Conservation (phyloP, 371 early-diverging fungal species). For the Hamiltosporidium magnivora region DNA sequence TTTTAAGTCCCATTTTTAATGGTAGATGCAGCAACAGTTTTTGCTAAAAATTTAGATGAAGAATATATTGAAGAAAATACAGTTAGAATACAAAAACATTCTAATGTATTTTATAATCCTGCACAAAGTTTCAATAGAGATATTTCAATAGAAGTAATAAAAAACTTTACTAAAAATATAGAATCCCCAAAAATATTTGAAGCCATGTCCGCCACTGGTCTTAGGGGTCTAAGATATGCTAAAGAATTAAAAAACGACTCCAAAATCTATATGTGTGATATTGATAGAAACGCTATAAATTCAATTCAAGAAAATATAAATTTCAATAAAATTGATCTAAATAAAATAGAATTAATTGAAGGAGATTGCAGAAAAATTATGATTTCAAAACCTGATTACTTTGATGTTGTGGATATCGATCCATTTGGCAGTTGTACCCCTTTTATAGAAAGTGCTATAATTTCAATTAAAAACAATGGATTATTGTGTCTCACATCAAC, state of each 20-base stretch:
- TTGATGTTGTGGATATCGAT: constrained; percentile 63
- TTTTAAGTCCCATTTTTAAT: no score
- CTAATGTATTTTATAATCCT: constrained; percentile 91
- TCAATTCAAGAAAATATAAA: constrained; percentile 73
- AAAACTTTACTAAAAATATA: constrained; percentile 32
- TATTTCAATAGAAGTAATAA: constrained; percentile 58
- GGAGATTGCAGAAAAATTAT: constrained; percentile 53
- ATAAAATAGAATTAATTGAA: constrained; percentile 1
- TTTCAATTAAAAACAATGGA: constrained; percentile 77
- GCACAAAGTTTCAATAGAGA: constrained; percentile 90
- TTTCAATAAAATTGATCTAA: constrained; percentile 51
- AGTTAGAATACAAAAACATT: no score
- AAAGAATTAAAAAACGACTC: constrained; percentile 71
- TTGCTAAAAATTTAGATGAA: no score
- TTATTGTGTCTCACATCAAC: constrained; percentile 94
- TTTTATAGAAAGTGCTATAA: constrained; percentile 85
- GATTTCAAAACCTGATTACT: constrained; percentile 31
- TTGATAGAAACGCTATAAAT: constrained; percentile 72
- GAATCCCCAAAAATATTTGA: constrained; percentile 58
- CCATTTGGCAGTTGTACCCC: constrained; percentile 94
- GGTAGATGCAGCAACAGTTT: no score
- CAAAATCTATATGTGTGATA: constrained; percentile 78
- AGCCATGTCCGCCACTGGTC: constrained; percentile 90
- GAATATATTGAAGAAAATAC: no score
- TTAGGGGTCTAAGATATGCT: constrained; percentile 90